Evolutionary conservation across 257 asterid genomes (phyloP).

Genomic region (Nicotiana otophora): DNA sequence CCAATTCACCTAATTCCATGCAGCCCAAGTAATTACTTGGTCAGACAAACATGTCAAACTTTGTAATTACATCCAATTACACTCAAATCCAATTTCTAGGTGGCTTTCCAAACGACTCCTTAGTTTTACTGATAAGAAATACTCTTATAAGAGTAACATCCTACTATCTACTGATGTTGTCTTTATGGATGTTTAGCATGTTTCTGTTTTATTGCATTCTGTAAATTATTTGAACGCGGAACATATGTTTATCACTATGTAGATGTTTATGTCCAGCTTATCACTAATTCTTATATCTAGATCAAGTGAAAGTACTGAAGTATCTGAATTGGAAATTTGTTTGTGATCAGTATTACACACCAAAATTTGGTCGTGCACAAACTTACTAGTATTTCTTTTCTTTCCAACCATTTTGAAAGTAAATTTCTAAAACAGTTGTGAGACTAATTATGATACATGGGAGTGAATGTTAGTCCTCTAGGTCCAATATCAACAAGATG

Average conservation of each 20-base stretch:
- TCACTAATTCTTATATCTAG: not conserved
- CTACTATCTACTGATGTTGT: not conserved
- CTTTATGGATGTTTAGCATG: not conserved
- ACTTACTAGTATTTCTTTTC: not conserved
- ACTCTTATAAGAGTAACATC: too few species aligned
- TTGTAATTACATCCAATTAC: too few species aligned
- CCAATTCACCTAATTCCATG: too few species aligned
- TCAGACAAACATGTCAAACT: too few species aligned
- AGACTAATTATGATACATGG: not conserved
- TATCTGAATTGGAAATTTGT: not conserved
- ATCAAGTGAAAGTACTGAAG: not conserved
- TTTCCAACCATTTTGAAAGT: not conserved
- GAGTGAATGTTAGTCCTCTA: not conserved
- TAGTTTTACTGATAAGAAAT: too few species aligned
- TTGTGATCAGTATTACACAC: not conserved
- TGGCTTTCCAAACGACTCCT: too few species aligned
- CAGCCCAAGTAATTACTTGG: too few species aligned
- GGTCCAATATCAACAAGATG: not conserved
- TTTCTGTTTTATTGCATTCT: constrained; percentile 2
- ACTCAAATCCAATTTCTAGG: too few species aligned
- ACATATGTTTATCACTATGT: not conserved
- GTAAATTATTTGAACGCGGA: not conserved
- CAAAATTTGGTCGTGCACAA: not conserved
- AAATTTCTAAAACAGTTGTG: not conserved
- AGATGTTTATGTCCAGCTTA: not conserved